Evolutionary conservation across 208 protist genomes (phyloP), one percentile per base, ranked within the genome.

Genomic region (Polymyxa betae): DNA sequence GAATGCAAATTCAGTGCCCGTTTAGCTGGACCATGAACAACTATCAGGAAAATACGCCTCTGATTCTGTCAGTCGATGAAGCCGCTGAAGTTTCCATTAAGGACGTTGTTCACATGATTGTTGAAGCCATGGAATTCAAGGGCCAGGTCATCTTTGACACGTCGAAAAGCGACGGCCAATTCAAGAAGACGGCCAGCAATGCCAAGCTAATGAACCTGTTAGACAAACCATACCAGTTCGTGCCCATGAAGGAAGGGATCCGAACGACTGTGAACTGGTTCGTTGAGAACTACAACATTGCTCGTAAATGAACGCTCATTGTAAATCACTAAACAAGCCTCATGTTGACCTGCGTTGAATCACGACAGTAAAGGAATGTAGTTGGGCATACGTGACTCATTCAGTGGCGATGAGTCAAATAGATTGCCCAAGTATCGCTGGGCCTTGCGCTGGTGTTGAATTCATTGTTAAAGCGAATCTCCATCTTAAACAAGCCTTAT

Each of bases 101-200:
- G 35, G 95, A 97, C 43, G 96, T 96, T 29, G 96, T 94, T 0
- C 77, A 93, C 35, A 91, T 93, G 49, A 94, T 98, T 38, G 94
- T 93, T 0, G 88, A 96, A 40, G 94, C 95, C 5, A 97, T 98
- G 91, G 94, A 93, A 0, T 98, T 96, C 90, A 94, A 89, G 64
- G 64, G 45, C 60, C 29, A 29, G n/a, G 72, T 91, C 20, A 43
- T 49, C 88, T 97, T 96, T 92, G 96, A 98, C 92, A 96, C 95
- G 0, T 94, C 88, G 35, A 97, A 97, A 91, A 94, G 96, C 46
- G 96, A 97, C 89, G 96, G 96, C 32, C 96, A 98, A 90, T 97
- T 94, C 91, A 97, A 96, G 66, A 97, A 97, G 91, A 98, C 96
- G 0, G 96, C 96, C 0, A 94, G 89, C 90, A 98, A 97, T 92